Conservation (phyloP, 768 basidiomycete species). For the Rhodosporidiobolus sp. region DNA sequence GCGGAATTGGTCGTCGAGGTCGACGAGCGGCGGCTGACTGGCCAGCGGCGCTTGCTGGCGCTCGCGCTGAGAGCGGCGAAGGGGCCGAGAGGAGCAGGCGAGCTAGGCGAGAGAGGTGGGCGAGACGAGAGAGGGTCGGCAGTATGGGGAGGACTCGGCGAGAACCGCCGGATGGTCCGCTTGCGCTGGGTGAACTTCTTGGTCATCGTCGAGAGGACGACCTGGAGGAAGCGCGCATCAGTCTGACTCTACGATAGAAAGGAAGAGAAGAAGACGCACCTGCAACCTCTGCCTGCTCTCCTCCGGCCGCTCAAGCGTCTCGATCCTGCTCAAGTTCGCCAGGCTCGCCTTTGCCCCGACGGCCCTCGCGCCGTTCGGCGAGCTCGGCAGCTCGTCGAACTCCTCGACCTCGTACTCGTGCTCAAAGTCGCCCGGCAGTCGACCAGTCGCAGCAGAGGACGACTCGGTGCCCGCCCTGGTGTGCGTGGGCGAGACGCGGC, state of each 20-base stretch:
- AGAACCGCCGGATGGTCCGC: constrained; percentile 42
- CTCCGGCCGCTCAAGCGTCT: constrained; percentile 44
- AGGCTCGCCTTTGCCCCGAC: constrained; percentile 20
- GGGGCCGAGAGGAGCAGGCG: constrained; percentile 53
- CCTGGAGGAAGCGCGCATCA: not conserved
- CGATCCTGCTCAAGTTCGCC: constrained; percentile 23
- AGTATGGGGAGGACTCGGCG: not conserved
- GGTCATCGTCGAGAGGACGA: constrained; percentile 48
- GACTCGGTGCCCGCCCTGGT: not conserved
- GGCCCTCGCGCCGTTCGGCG: constrained; percentile 21
- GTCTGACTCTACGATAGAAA: not conserved
- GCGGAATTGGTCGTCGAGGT: not conserved
- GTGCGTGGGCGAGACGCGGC: too few species aligned
- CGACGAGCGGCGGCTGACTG: not conserved
- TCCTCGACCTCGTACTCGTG: constrained; percentile 1
- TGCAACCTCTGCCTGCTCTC: constrained; percentile 44
- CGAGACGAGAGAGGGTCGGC: not conserved
- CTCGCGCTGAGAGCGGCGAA: not conserved
- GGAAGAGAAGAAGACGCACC: constrained; percentile 9
- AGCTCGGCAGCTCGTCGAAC: constrained; percentile 13
- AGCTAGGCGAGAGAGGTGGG: constrained; percentile 52
- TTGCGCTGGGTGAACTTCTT: constrained; percentile 46
- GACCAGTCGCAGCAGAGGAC: too few species aligned
- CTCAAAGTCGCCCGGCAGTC: not conserved
- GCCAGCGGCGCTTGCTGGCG: constrained; percentile 12